A percentile compares a stretch with the other conserved stretches of the same genome.
phyloP scores from a whole-genome alignment of 208 protist species.

The Spongospora subterranea region DNA sequence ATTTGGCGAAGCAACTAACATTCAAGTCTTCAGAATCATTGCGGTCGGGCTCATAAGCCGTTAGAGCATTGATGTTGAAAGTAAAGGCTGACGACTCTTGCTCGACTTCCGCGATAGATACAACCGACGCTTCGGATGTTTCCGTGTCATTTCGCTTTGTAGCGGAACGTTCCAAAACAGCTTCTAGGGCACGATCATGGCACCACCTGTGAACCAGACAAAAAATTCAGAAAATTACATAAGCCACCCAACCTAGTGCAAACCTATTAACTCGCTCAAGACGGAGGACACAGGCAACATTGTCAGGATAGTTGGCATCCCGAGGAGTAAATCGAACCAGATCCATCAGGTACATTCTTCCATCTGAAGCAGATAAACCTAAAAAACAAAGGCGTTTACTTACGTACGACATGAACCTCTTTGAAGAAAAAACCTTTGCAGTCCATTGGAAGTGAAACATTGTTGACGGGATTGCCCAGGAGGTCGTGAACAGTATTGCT shows the following conservation, averaged over 20 bases:
- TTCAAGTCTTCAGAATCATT: not conserved
- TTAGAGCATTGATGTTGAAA: conserved; percentile 3
- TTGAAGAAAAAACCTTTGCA: not conserved
- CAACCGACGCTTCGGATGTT: not conserved
- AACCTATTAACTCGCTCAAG: not conserved
- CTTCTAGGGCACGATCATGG: not conserved
- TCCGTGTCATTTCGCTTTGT: not conserved
- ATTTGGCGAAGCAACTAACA: too few relatives aligned
- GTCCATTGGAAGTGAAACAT: conserved; percentile 12
- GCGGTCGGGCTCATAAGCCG: not conserved
- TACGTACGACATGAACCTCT: not conserved
- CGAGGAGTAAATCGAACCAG: not conserved
- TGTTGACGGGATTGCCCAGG: not conserved
- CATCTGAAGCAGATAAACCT: conserved; percentile 1
- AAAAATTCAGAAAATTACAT: not conserved
- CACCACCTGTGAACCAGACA: not conserved
- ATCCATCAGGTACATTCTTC: conserved; percentile 16
- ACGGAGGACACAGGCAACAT: not conserved
- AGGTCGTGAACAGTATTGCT: not conserved
- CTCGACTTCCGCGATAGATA: conserved; percentile 2
- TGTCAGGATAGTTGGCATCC: conserved; percentile 30
- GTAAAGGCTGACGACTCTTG: not conserved
- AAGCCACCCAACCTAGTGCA: not conserved
- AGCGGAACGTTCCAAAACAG: not conserved
- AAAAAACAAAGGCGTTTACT: not conserved